Conservation (phyloP, 306 rosid genomes). For the Lathyrus sativus region DNA sequence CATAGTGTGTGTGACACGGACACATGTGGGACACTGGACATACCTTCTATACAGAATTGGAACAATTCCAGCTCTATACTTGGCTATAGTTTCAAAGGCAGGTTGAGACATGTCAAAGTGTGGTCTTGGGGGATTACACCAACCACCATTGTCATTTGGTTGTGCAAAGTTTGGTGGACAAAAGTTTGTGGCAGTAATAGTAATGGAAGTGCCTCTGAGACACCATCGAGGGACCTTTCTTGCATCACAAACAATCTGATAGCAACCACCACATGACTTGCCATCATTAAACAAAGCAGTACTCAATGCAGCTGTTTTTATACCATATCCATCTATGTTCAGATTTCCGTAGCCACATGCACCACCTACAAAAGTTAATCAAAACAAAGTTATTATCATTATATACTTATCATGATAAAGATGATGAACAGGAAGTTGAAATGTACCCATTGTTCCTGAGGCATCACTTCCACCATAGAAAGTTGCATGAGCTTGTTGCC, state of each 20-base stretch:
- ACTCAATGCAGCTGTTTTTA: slow-evolving; percentile 68
- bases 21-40: neutral
- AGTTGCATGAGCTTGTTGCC: slow-evolving; percentile 64
- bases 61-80: slow-evolving; percentile 61
- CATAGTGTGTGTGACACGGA: too few species aligned
- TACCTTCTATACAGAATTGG: slow-evolving; percentile 53
- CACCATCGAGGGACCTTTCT: slow-evolving; percentile 63
- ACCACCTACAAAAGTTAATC: slow-evolving; percentile 45
- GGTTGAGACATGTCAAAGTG: slow-evolving; percentile 76
- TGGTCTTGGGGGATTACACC: slow-evolving; percentile 73
- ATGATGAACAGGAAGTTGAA: slow-evolving; percentile 5
- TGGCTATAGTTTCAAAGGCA: slow-evolving; percentile 54
- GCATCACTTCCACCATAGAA: slow-evolving; percentile 78
- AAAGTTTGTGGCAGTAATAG: slow-evolving; percentile 71
- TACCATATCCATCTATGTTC: slow-evolving; percentile 61
- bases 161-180: slow-evolving; percentile 68
- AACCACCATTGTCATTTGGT: slow-evolving; percentile 62
- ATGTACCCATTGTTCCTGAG: slow-evolving; percentile 66
- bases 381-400: neutral
- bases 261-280: slow-evolving; percentile 68
- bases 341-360: slow-evolving; percentile 82
- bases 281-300: slow-evolving; percentile 64
- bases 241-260: slow-evolving; percentile 58
- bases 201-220: slow-evolving; percentile 51
- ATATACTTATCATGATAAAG: neutral